Evolutionary conservation across 192 early-diverging fungal species (phyloP), one percentile per base, ranked within the genome.

Genomic region (Fimicolochytrium jonesii): DNA sequence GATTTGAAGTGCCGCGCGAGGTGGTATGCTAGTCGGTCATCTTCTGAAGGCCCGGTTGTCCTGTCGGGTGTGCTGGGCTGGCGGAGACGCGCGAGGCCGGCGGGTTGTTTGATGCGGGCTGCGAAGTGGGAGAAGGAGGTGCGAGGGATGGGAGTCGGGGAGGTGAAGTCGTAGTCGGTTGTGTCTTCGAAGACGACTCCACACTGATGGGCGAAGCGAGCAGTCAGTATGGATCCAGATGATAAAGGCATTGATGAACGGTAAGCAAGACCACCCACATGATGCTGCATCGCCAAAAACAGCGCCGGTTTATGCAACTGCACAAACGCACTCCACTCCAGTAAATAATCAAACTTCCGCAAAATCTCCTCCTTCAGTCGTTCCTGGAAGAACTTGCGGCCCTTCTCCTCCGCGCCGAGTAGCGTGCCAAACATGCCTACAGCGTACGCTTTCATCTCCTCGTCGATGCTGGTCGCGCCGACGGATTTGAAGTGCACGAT

Each of bases 211-310:
- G 20, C 33, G 33, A 37, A 6, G 53, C 10, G 17, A 36, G 6
- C 18, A 13, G 53, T 34, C 10, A 36, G 10, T 32, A 7, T 52
- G 30, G 20, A n/a, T n/a, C n/a, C n/a, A n/a, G n/a, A n/a, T n/a
- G n/a, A n/a, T n/a, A n/a, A n/a, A n/a, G n/a, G n/a, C n/a, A n/a
- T n/a, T n/a, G n/a, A n/a, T n/a, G n/a, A n/a, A n/a, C n/a, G n/a
- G n/a, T n/a, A n/a, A n/a, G n/a, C n/a, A 52, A 35, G 4, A 36
- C 6, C n/a, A 57, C 61, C 2, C 54, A 82, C 80, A 20, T 83
- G 77, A 56, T 69, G 67, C 62, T 83, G 81, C 70, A 83, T 77
- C 17, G 74, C 67, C 37, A 74, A 37, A 49, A 83, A 83, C 7
- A 83, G 41, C 2, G 74, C 71, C 5, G 76, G 76, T 10, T 55